A percentile compares a stretch with the other conserved stretches of the same genome.
Conservation (phyloP, 805 yeast species). For the Lipomyces mesembrius region DNA sequence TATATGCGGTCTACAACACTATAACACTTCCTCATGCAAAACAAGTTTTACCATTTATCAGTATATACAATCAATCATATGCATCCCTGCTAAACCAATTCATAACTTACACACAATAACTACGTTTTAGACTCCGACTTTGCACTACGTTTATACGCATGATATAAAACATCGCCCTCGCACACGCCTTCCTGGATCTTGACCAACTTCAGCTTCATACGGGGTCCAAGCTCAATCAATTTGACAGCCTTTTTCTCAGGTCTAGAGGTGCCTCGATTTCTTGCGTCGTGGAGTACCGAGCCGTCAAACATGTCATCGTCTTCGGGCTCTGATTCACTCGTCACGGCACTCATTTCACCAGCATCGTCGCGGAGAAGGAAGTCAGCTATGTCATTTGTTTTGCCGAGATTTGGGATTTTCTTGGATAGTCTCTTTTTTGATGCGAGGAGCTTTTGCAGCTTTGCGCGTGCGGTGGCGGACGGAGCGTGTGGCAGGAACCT, state of each 20-base stretch:
- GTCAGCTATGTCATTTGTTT: slow-evolving; percentile 77
- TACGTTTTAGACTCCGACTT: neutral
- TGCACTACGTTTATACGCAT: slow-evolving; percentile 49
- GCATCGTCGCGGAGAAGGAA: slow-evolving; percentile 54
- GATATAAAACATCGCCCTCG: slow-evolving; percentile 85
- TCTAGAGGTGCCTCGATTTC: slow-evolving; percentile 27
- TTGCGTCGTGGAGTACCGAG: slow-evolving; percentile 37
- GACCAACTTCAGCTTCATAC: slow-evolving; percentile 71
- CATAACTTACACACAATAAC: neutral
- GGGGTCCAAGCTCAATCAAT: slow-evolving; percentile 90
- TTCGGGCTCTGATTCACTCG: slow-evolving; percentile 92
- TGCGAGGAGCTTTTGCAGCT: slow-evolving; percentile 28
- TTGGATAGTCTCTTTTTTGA: slow-evolving; percentile 45
- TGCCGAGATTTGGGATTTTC: slow-evolving; percentile 69
- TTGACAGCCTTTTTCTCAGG: slow-evolving; percentile 80
- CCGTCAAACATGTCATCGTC: slow-evolving; percentile 83
- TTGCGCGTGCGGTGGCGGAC: slow-evolving; percentile 22
- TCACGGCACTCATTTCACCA: slow-evolving; percentile 57
- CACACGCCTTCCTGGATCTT: slow-evolving; percentile 95
- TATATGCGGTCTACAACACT: neutral
- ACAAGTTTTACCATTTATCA: neutral
- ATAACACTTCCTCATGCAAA: neutral
- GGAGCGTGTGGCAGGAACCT: slow-evolving; percentile 17
- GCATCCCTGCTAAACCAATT: neutral
- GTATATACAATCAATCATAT: neutral